phyloP scores from a whole-genome alignment of 495 filamentous ascomycete species.

The Hyaloscypha finlandica region DNA sequence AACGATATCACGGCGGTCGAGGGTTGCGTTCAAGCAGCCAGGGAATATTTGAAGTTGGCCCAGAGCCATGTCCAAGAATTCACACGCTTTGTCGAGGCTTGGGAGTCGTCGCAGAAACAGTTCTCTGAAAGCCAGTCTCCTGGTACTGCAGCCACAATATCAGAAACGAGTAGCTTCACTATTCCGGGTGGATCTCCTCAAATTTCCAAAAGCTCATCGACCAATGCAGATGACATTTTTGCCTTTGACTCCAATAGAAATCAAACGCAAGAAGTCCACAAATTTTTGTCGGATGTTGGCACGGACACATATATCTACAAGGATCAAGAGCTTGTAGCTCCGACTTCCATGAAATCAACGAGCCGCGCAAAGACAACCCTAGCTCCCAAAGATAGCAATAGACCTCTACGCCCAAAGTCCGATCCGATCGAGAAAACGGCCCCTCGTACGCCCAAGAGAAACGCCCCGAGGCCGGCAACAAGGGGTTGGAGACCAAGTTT shows the following conservation, averaged over 20 bases:
- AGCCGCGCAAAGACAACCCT: background rate
- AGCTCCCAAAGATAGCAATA: background rate
- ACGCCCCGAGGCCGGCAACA: background rate
- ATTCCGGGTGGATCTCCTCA: background rate
- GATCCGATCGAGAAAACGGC: background rate
- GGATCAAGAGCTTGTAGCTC: background rate
- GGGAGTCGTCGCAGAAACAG: background rate
- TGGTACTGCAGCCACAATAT: background rate
- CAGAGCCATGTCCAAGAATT: background rate
- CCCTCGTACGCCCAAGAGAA: background rate
- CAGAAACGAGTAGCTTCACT: background rate
- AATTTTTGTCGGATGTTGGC: background rate
- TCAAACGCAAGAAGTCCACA: background rate
- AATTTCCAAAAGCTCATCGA: background rate
- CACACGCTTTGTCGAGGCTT: background rate
- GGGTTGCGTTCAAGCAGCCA: background rate
- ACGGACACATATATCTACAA: background rate
- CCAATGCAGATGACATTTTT: background rate
- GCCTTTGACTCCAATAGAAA: background rate
- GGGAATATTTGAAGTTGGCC: background rate
- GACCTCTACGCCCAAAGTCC: background rate
- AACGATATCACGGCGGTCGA: background rate
- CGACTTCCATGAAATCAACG: background rate
- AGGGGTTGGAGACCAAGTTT: background rate
- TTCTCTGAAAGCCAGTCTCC: background rate